Conservation (phyloP, 306 rosid species). For the Lathyrus aphaca region DNA sequence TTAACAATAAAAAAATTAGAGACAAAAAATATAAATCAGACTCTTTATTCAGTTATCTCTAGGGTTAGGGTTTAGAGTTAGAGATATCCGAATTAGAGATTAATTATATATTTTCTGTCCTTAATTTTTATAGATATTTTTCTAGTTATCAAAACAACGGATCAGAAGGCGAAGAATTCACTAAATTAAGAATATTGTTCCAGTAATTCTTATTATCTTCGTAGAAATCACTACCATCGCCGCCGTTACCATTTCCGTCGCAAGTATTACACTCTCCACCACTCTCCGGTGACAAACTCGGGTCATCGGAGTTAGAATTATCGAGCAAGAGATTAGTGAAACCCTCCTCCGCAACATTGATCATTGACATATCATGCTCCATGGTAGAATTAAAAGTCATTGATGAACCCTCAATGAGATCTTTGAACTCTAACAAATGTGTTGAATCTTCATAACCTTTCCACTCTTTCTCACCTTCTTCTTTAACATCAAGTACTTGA, state of each 20-base stretch:
- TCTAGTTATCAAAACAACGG: slow-evolving; percentile 55
- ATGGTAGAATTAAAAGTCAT: slow-evolving; percentile 46
- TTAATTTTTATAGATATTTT: background rate
- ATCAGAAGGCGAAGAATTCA: slow-evolving; percentile 77
- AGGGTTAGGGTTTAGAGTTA: background rate
- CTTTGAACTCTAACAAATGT: slow-evolving; percentile 48
- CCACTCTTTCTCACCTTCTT: slow-evolving; percentile 58
- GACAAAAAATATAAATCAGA: background rate
- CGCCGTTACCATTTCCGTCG: slow-evolving; percentile 26
- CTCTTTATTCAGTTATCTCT: background rate
- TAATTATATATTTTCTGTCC: background rate
- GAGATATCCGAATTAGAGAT: background rate
- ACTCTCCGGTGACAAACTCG: slow-evolving; percentile 53
- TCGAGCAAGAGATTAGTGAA: slow-evolving; percentile 79
- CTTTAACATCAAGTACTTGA: slow-evolving; percentile 13
- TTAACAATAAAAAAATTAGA: background rate
- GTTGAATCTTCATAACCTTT: slow-evolving; percentile 46
- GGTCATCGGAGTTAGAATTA: slow-evolving; percentile 46
- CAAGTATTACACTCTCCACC: slow-evolving; percentile 56
- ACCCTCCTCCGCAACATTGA: slow-evolving; percentile 57
- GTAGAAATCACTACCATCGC: slow-evolving; percentile 33
- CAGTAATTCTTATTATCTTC: slow-evolving; percentile 85
- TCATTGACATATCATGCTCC: slow-evolving; percentile 52
- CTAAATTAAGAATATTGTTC: slow-evolving; percentile 81
- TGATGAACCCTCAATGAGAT: slow-evolving; percentile 44